Conservation (phyloP, 306 rosid species). For the Trifolium fragiferum region DNA sequence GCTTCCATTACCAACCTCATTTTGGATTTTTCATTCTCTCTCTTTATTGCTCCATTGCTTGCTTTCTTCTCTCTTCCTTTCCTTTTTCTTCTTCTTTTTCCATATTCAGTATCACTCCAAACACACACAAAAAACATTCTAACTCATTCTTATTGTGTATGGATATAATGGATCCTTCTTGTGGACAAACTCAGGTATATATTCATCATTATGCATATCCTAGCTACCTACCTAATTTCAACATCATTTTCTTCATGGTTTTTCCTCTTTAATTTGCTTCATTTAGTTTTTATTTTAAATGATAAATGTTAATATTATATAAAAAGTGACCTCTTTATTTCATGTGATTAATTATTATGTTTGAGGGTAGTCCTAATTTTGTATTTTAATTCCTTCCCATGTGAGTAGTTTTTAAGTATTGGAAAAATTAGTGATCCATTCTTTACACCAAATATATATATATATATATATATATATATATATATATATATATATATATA, state of each 20-base stretch:
- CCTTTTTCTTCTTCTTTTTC: neutral
- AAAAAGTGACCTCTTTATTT: too few species aligned
- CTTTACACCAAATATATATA: neutral
- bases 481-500: too few species aligned
- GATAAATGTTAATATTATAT: too few species aligned
- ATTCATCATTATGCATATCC: conserved; percentile 9
- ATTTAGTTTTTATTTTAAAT: too few species aligned
- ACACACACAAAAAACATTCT: conserved; percentile 14
- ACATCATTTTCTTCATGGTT: neutral
- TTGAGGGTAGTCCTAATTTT: neutral
- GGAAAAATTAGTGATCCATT: neutral
- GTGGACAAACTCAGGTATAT: conserved; percentile 81
- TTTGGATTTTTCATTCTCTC: conserved; percentile 29
- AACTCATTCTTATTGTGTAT: conserved; percentile 44
- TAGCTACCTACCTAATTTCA: neutral
- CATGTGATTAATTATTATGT: too few species aligned
- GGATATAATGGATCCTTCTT: conserved; percentile 75
- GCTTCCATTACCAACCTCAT: conserved; percentile 52
- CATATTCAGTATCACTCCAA: neutral
- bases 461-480: too few species aligned
- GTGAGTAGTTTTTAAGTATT: neutral
- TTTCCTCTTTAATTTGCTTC: too few species aligned
- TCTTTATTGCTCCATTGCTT: too few species aligned
- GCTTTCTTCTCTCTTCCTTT: neutral
- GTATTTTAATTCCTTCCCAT: neutral